Evolutionary conservation across 805 yeast species (phyloP).

Genomic region (Kazachstania martiniae): DNA sequence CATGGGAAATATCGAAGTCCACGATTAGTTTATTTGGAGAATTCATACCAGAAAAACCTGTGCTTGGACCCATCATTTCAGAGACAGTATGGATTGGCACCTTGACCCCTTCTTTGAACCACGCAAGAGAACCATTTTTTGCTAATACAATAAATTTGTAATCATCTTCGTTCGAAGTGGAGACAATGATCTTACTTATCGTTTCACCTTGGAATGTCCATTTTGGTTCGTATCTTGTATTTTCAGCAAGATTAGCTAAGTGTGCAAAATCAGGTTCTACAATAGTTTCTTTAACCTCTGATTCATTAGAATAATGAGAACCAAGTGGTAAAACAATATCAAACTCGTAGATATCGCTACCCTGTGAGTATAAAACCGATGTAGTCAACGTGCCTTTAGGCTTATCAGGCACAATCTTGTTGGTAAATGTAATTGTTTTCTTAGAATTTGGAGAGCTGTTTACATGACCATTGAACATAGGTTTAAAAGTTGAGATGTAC

Average conservation of each 20-base stretch:
- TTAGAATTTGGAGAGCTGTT: conserved; percentile 9
- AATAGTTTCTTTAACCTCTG: not conserved
- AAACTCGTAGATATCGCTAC: conserved; percentile 21
- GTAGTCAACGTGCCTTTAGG: conserved; percentile 20
- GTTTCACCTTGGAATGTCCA: conserved; percentile 23
- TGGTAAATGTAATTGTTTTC: conserved; percentile 18
- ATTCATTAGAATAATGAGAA: conserved; percentile 4
- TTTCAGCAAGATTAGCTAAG: conserved; percentile 3
- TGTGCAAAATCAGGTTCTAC: conserved; percentile 30
- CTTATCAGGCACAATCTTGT: conserved; percentile 16
- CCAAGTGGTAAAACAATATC: conserved; percentile 24
- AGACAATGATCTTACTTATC: conserved; percentile 12
- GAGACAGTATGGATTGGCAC: conserved; percentile 9
- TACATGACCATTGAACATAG: conserved; percentile 25
- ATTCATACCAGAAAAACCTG: too few relatives aligned
- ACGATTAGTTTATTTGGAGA: not conserved
- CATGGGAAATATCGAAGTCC: conserved; percentile 18
- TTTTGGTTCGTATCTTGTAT: conserved; percentile 11
- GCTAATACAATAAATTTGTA: conserved; percentile 27
- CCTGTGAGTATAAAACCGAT: conserved; percentile 19
- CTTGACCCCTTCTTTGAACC: conserved; percentile 21
- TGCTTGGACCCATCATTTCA: too few relatives aligned
- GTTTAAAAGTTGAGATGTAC: conserved; percentile 28
- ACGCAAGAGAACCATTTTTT: conserved; percentile 22
- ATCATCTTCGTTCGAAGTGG: conserved; percentile 9